Conservation (phyloP, 352 stramenopile genomes). For the Plasmopara muralis region DNA sequence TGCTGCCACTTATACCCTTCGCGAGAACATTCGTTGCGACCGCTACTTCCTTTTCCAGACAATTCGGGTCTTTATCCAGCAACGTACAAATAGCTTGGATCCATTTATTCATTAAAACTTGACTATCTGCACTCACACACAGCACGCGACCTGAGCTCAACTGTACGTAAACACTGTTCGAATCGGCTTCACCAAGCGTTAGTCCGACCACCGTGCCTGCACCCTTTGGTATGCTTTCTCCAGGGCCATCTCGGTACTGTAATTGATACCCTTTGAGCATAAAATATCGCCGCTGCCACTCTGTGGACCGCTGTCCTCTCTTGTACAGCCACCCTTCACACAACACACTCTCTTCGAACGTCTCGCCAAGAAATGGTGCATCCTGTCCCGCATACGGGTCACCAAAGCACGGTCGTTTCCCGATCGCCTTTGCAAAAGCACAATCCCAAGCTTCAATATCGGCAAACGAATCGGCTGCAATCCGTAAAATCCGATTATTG, state of each 20-base stretch:
- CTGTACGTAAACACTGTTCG: conserved; percentile 59
- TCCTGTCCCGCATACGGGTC: conserved; percentile 51
- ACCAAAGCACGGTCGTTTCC: conserved; percentile 56
- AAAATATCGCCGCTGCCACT: conserved; percentile 73
- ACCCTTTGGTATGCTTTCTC: conserved; percentile 49
- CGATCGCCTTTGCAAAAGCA: conserved; percentile 38
- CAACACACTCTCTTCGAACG: conserved; percentile 37
- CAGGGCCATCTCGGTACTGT: conserved; percentile 57
- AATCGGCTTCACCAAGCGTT: conserved; percentile 36
- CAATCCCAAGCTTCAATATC: conserved; percentile 75
- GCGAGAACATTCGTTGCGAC: neutral
- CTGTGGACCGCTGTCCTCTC: conserved; percentile 43
- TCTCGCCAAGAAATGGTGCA: conserved; percentile 56
- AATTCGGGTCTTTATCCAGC: conserved; percentile 37
- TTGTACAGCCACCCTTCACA: conserved; percentile 78
- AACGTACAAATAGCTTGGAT: conserved; percentile 47
- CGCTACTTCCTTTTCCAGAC: conserved; percentile 17
- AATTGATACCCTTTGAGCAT: conserved; percentile 52
- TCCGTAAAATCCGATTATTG: conserved; percentile 72
- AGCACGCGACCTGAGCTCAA: conserved; percentile 54
- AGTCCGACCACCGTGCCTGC: conserved; percentile 56
- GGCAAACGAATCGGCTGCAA: conserved; percentile 54
- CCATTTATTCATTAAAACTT: conserved; percentile 56
- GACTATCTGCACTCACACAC: conserved; percentile 52
- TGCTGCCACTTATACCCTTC: conserved; percentile 18